Conservation (phyloP, 2,329 filamentous ascomycete species). For the Fusarium nelsonii region DNA sequence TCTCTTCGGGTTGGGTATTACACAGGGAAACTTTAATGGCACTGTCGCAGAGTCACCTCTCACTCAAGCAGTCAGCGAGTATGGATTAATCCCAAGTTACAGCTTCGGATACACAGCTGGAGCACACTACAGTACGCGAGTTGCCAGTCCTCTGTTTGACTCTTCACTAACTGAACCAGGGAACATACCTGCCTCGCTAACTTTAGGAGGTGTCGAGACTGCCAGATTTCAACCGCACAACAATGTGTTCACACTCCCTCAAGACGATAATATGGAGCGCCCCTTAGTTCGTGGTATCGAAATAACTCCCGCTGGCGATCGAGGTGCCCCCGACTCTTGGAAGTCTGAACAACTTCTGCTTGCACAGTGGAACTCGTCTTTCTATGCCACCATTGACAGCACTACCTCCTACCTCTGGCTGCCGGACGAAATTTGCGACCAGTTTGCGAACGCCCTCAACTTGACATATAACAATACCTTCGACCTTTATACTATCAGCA, state of each 20-base stretch:
- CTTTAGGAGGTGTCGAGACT: conserved; percentile 77
- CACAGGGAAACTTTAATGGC: conserved; percentile 64
- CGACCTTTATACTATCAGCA: conserved; percentile 73
- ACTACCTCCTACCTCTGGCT: conserved; percentile 75
- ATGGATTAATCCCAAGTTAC: conserved; percentile 74
- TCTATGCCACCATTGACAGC: conserved; percentile 70
- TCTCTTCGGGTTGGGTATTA: conserved; percentile 68
- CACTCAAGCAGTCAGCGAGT: conserved; percentile 68
- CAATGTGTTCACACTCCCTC: conserved; percentile 68
- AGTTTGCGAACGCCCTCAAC: conserved; percentile 73
- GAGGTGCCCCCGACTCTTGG: conserved; percentile 55
- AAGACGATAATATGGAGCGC: conserved; percentile 67
- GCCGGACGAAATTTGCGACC: conserved; percentile 69
- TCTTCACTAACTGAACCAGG: conserved; percentile 42
- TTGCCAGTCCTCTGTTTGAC: not conserved
- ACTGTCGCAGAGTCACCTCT: conserved; percentile 64
- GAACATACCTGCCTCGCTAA: conserved; percentile 67
- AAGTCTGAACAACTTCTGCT: conserved; percentile 54
- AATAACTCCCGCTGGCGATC: conserved; percentile 52
- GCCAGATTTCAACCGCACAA: conserved; percentile 72
- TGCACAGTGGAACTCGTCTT: conserved; percentile 61
- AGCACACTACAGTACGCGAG: conserved; percentile 73
- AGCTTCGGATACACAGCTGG: conserved; percentile 83
- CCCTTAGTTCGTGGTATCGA: conserved; percentile 71
- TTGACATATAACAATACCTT: conserved; percentile 74